A percentile compares a stretch with the other conserved stretches of the same genome.
Evolutionary conservation across 257 asterid species (phyloP).

Genomic region (Striga asiatica): DNA sequence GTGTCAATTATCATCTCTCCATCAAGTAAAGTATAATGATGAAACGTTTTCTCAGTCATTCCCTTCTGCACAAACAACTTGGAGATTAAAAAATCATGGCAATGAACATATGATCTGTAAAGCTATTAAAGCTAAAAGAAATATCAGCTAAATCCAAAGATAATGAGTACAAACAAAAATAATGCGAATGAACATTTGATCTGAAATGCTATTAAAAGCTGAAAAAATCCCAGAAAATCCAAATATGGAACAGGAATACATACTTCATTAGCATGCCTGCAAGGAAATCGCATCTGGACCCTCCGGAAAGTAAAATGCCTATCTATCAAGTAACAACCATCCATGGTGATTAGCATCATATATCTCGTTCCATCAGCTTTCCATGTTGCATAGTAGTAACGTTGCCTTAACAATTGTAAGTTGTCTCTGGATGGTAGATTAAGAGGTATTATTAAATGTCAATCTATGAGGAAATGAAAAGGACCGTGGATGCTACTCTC

Average conservation of each 20-base stretch:
- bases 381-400: conserved; percentile 97
- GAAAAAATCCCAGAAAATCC: conserved; percentile 9
- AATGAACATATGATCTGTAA: conserved; percentile 3
- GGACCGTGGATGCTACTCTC: too few species aligned
- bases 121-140: conserved; percentile 8
- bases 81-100: conserved; percentile 1
- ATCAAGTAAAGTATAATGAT: conserved; percentile 91
- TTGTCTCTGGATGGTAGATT: conserved; percentile 79
- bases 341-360: conserved; percentile 95
- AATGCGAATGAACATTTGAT: conserved; percentile 2
- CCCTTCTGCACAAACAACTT: conserved; percentile 45
- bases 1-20: conserved; percentile 97
- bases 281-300: conserved; percentile 97
- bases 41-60: conserved; percentile 43
- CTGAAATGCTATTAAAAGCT: conserved; percentile 6
- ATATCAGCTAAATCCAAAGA: background rate
- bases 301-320: conserved; percentile 84
- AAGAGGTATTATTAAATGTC: too few species aligned
- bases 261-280: conserved; percentile 66
- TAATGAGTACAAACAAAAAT: background rate
- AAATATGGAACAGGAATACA: conserved; percentile 14
- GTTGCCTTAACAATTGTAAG: conserved; percentile 78
- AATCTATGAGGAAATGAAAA: background rate
- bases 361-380: conserved; percentile 99
- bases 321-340: conserved; percentile 91